Evolutionary conservation across 2,329 filamentous ascomycete genomes (phyloP).

Genomic region (Hypoxylon sp.): DNA sequence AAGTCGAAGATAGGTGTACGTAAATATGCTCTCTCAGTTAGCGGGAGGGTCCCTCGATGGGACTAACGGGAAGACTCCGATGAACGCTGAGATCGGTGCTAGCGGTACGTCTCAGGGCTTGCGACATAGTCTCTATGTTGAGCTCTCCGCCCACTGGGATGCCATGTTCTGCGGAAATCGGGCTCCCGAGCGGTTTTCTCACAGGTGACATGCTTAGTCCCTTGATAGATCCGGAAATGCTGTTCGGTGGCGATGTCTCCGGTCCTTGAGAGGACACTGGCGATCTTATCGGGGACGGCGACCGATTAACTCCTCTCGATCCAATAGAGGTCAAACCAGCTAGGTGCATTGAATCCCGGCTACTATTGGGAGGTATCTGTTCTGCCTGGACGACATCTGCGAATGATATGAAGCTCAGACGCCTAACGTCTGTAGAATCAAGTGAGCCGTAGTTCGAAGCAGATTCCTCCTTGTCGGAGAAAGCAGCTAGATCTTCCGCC

Average conservation of each 20-base stretch:
- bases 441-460: slow-evolving; percentile 83
- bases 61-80: slow-evolving; percentile 72
- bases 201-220: slow-evolving; percentile 79
- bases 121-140: slow-evolving; percentile 93
- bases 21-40: slow-evolving; percentile 35
- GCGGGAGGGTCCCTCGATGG: slow-evolving; percentile 63
- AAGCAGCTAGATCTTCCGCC: slow-evolving; percentile 71
- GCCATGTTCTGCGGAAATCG: slow-evolving; percentile 67
- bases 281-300: slow-evolving; percentile 84
- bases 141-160: slow-evolving; percentile 76
- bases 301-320: slow-evolving; percentile 71
- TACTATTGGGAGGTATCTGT: slow-evolving; percentile 74
- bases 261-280: slow-evolving; percentile 79
- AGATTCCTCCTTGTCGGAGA: slow-evolving; percentile 71
- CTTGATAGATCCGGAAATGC: slow-evolving; percentile 81
- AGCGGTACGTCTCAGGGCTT: slow-evolving; percentile 86
- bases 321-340: slow-evolving; percentile 75
- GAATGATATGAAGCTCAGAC: slow-evolving; percentile 95
- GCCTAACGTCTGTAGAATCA: slow-evolving; percentile 83
- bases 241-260: slow-evolving; percentile 81
- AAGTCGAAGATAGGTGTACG: slow-evolving; percentile 1
- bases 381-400: slow-evolving; percentile 93
- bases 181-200: slow-evolving; percentile 74
- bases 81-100: slow-evolving; percentile 80
- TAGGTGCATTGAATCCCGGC: slow-evolving; percentile 78